phyloP scores from a whole-genome alignment of 2,329 filamentous ascomycete species.

The Paecilomyces sp. region DNA sequence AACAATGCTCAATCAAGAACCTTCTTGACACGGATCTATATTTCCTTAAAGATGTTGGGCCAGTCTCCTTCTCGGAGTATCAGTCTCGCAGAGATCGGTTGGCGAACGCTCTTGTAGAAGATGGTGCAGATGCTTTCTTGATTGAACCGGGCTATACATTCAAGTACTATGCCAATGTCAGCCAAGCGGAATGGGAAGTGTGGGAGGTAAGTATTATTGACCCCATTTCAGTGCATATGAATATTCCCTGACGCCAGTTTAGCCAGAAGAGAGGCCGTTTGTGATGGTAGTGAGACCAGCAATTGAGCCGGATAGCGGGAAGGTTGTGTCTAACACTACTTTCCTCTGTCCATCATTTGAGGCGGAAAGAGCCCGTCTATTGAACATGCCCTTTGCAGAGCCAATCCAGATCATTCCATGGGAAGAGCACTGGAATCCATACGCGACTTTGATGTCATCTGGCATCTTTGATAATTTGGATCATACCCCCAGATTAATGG shows the following conservation, averaged over 20 bases:
- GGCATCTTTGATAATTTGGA: slow-evolving; percentile 27
- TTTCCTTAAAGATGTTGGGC: slow-evolving; percentile 45
- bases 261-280: slow-evolving; percentile 58
- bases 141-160: slow-evolving; percentile 60
- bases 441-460: slow-evolving; percentile 45
- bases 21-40: slow-evolving; percentile 40
- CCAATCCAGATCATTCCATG: slow-evolving; percentile 50
- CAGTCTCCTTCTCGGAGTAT: slow-evolving; percentile 47
- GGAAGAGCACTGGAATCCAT: slow-evolving; percentile 61
- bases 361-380: slow-evolving; percentile 51
- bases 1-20: slow-evolving; percentile 48
- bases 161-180: slow-evolving; percentile 57
- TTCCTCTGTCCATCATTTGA: slow-evolving; percentile 57
- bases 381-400: slow-evolving; percentile 50
- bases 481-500: slow-evolving; percentile 44
- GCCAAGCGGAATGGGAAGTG: slow-evolving; percentile 55
- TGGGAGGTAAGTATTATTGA: slow-evolving; percentile 37
- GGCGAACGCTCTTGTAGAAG: slow-evolving; percentile 46
- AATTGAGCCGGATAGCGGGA: slow-evolving; percentile 27
- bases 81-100: slow-evolving; percentile 50
- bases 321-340: slow-evolving; percentile 46
- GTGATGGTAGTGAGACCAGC: slow-evolving; percentile 53
- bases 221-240: not conserved
- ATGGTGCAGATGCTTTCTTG: slow-evolving; percentile 51
- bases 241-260: not conserved